Evolutionary conservation across 1,284 basidiomycete species (phyloP).

Genomic region (Rhodotorula sp.): DNA sequence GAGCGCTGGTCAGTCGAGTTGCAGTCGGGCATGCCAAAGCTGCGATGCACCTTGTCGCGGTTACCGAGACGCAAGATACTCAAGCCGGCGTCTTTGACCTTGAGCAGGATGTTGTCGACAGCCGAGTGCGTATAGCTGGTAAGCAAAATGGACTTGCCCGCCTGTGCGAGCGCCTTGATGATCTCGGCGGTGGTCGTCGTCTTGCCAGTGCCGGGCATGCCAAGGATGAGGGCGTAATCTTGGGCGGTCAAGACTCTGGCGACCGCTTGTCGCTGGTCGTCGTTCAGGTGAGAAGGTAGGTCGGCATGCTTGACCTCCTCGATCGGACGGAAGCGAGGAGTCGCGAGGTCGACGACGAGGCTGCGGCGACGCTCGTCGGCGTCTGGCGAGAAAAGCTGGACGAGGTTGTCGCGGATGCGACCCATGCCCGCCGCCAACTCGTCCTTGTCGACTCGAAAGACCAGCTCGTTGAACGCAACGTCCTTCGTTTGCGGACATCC

Average conservation of each 20-base stretch:
- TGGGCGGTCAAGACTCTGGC: slow-evolving; percentile 69
- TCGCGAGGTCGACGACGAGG: slow-evolving; percentile 75
- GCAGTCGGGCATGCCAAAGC: background rate
- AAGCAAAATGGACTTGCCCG: slow-evolving; percentile 83
- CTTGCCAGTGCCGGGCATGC: slow-evolving; percentile 99
- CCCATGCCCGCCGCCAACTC: slow-evolving; percentile 84
- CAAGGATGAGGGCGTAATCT: slow-evolving; percentile 89
- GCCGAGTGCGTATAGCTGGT: slow-evolving; percentile 96
- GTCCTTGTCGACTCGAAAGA: slow-evolving; percentile 91
- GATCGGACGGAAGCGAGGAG: slow-evolving; percentile 60
- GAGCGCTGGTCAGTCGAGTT: background rate
- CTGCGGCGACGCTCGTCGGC: slow-evolving; percentile 65
- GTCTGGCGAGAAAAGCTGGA: slow-evolving; percentile 73
- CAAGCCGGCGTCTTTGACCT: slow-evolving; percentile 56
- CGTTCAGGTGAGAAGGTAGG: slow-evolving; percentile 60
- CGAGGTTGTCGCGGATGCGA: slow-evolving; percentile 83
- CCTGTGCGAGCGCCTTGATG: slow-evolving; percentile 71
- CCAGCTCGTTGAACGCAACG: slow-evolving; percentile 47
- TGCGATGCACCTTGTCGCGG: slow-evolving; percentile 69
- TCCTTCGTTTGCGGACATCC: slow-evolving; percentile 55
- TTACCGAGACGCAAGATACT: slow-evolving; percentile 83
- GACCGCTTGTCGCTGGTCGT: slow-evolving; percentile 72
- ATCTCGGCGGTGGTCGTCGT: slow-evolving; percentile 90
- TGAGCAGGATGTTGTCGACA: slow-evolving; percentile 89
- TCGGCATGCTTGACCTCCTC: slow-evolving; percentile 11